Evolutionary conservation across 345 rosid genomes (phyloP), one percentile per base, ranked within the genome.

Genomic region (Rhodomyrtus tomentosa): DNA sequence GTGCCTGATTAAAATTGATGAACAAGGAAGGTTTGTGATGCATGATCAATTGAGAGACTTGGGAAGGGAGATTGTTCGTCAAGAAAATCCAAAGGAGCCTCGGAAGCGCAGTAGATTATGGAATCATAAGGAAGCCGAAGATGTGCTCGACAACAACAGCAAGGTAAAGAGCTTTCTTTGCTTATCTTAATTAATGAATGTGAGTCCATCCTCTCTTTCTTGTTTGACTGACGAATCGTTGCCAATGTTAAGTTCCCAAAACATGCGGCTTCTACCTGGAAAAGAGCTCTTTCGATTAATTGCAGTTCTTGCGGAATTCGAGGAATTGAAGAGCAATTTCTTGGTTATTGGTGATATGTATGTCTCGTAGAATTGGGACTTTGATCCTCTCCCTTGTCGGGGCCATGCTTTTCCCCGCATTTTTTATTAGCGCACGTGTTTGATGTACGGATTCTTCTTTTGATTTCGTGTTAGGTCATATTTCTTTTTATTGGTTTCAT

Each of bases 11-110:
- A 24, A 55, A 55, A 55, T 55, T 55, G 27, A 55, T 4, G 5
- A 54, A 4, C 0, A 1, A 0, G 58, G 13, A n/a, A 3, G 3
- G 1, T 13, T 55, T 22, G 4, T 24, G 2, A 55, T 55, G 58
- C 58, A 55, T 24, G 58, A 55, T 24, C 58, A 55, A 55, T 2
- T 55, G 14, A 55, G 58, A 24, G 58, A 55, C 24, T 11, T 55
- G 9, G 58, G 58, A 55, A 55, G 13, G 58, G 27, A 24, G 24
- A 55, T 55, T 22, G 27, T 55, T 55, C 5, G 5, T 24, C 58
- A 55, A 24, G 58, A 55, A 55, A 55, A 55, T 55, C 27, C 27
- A 9, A 55, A 9, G 12, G 58, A 55, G 58, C 27, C 12, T 24
- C 27, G 10, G 2, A 13, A 22, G n/a, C 6, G 58, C 5, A 55